Conservation (phyloP, 1,284 basidiomycete species). For the Ganoderma lingzhi region DNA sequence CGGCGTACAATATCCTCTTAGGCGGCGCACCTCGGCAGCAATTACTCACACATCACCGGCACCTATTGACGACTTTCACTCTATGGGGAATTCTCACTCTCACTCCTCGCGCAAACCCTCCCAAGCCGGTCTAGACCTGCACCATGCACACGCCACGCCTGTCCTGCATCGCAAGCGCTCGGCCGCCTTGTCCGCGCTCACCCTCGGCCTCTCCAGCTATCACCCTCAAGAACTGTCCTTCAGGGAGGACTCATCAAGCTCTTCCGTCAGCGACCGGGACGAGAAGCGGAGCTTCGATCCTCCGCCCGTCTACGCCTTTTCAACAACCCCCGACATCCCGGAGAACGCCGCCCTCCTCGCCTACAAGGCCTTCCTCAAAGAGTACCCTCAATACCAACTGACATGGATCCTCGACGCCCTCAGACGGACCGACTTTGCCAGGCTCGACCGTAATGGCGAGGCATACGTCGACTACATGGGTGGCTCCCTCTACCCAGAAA, state of each 20-base stretch:
- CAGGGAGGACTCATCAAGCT: constrained; percentile 31
- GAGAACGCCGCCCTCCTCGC: constrained; percentile 40
- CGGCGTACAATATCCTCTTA: constrained; percentile 21
- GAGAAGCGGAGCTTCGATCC: constrained; percentile 41
- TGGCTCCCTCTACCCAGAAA: constrained; percentile 77
- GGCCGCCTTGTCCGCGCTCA: constrained; percentile 38
- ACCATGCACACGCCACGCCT: constrained; percentile 29
- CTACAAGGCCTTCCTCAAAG: constrained; percentile 47
- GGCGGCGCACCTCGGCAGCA: constrained; percentile 28
- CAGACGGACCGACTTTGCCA: constrained; percentile 68
- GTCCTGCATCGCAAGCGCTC: constrained; percentile 39
- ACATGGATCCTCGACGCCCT: constrained; percentile 66
- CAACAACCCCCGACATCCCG: constrained; percentile 38
- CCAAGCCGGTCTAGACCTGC: constrained; percentile 31
- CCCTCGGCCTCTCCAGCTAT: constrained; percentile 39
- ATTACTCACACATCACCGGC: constrained; percentile 18
- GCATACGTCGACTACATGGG: constrained; percentile 88
- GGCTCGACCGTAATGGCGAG: constrained; percentile 68
- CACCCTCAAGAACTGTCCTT: constrained; percentile 26
- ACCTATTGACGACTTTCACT: constrained; percentile 5
- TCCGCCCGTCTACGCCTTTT: constrained; percentile 41
- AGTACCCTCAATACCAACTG: constrained; percentile 48
- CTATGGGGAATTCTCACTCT: constrained; percentile 45
- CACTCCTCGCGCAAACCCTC: constrained; percentile 33
- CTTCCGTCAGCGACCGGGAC: constrained; percentile 36